phyloP scores from a whole-genome alignment of 2,329 filamentous ascomycete genomes.

The Fusarium luffae region DNA sequence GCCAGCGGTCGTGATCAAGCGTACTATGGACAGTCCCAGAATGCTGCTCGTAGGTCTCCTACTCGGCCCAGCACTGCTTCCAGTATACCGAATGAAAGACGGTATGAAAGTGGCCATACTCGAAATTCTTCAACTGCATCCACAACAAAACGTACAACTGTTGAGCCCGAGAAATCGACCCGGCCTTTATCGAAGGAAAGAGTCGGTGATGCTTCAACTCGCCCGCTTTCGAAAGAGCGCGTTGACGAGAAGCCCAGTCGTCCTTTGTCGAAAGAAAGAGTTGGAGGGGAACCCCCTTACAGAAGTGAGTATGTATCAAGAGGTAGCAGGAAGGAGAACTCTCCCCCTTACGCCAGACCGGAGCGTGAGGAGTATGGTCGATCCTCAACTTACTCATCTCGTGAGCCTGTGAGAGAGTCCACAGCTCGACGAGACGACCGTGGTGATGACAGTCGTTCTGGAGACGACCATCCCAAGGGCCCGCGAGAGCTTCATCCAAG shows the following conservation, averaged over 20 bases:
- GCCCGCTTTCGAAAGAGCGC: constrained; percentile 50
- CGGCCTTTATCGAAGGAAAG: constrained; percentile 51
- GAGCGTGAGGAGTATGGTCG: constrained; percentile 39
- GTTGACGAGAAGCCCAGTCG: constrained; percentile 40
- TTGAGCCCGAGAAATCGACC: constrained; percentile 43
- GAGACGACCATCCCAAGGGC: constrained; percentile 53
- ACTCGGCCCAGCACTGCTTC: constrained; percentile 47
- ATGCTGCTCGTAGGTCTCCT: constrained; percentile 39
- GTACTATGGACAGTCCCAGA: constrained; percentile 47
- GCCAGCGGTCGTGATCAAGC: constrained; percentile 56
- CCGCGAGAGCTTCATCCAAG: constrained; percentile 45
- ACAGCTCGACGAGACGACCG: constrained; percentile 38
- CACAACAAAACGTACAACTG: constrained; percentile 44
- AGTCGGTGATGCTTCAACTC: constrained; percentile 35
- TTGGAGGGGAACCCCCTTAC: constrained; percentile 30
- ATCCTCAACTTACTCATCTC: constrained; percentile 24
- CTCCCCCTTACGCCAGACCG: constrained; percentile 43
- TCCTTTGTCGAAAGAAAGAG: constrained; percentile 50
- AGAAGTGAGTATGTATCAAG: constrained; percentile 45
- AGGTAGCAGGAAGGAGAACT: constrained; percentile 48
- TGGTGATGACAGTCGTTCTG: constrained; percentile 50
- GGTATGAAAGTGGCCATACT: constrained; percentile 41
- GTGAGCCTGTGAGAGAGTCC: constrained; percentile 28
- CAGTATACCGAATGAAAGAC: constrained; percentile 46
- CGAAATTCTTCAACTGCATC: constrained; percentile 45